Evolutionary conservation across 148 eudicot species (phyloP), one percentile per base, ranked within the genome.

Genomic region (Silene uniflora): DNA sequence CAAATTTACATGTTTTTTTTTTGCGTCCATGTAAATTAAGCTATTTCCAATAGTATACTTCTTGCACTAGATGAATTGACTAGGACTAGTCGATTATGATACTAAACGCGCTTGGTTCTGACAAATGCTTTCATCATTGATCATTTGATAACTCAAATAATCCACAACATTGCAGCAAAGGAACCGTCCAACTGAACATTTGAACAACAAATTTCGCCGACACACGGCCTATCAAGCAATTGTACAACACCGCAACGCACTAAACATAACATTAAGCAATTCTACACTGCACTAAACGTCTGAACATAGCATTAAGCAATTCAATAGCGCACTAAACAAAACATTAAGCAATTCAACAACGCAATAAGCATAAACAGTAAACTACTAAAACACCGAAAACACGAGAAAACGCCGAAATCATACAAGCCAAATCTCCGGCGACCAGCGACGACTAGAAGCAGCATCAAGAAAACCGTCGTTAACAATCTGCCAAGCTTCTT

Each of bases 401-500:
- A 52, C 3, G 72, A 24, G 54, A 67, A 69, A 69, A 75, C 72
- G 25, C 65, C 22, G 29, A 54, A 56, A 27, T 4, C 3, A 73
- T 85, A 93, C 98, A 74, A 88, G 89, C 98, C 98, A 94, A 19
- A 78, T 27, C 22, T 88, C 87, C 22, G 97, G 91, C 27, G 98
- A 94, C 97, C 97, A 94, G 2, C 84, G 85, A 61, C 49, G 75
- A 35, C 83, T 82, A 61, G 80, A 80, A 49, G 77, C 84, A 22
- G 91, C 35, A 42, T 86, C 86, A 56, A 91, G 86, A 75, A 84
- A 94, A 69, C 89, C 77, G 0, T 94, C 96, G 73, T 87, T 83
- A 60, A 94, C 92, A 81, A 94, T 90, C 86, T 90, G 84, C 98
- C 98, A 94, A 63, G 96, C 98, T 81, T 94, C 97, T 79, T 90